These are phyloP conservation scores for Ceratocystis cacaofunesta DNA, from an alignment of 2,329 filamentous ascomycete genomes.

Conservation along the genomic window DNA sequence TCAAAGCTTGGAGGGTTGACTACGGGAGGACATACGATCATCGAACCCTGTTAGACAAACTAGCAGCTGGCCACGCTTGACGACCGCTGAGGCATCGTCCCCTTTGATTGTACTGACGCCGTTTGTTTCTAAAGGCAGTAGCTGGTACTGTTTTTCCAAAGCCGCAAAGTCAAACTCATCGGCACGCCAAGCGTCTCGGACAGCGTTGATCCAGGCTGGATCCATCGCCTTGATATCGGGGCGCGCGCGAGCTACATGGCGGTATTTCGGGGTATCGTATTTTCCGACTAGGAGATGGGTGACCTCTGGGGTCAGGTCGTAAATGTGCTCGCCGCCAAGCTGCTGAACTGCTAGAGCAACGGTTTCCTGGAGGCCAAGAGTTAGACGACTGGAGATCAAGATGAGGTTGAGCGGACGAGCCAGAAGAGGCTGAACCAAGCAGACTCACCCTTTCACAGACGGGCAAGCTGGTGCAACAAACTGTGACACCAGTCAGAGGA, in stretches of 20 bases:
- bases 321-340: slow-evolving; percentile 76
- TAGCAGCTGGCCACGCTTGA: slow-evolving; percentile 29
- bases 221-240: slow-evolving; percentile 73
- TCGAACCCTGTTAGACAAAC: slow-evolving; percentile 45
- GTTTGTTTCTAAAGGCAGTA: slow-evolving; percentile 46
- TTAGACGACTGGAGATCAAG: slow-evolving; percentile 16
- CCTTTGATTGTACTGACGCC: slow-evolving; percentile 28
- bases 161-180: slow-evolving; percentile 62
- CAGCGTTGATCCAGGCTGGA: slow-evolving; percentile 69
- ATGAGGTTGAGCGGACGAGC: background rate
- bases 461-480: slow-evolving; percentile 78
- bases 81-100: slow-evolving; percentile 19
- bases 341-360: slow-evolving; percentile 52
- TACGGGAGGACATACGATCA: slow-evolving; percentile 26
- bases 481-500: slow-evolving; percentile 55
- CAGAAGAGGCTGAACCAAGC: background rate
- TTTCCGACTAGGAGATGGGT: slow-evolving; percentile 88
- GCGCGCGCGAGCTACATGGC: slow-evolving; percentile 80
- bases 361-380: slow-evolving; percentile 28
- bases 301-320: slow-evolving; percentile 88
- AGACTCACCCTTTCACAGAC: slow-evolving; percentile 54
- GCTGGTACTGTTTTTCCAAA: slow-evolving; percentile 51
- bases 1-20: background rate
- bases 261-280: slow-evolving; percentile 83
- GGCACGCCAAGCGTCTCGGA: slow-evolving; percentile 65